Evolutionary conservation across 176 grass and related monocot species (phyloP).

Genomic region (Secale cereale): DNA sequence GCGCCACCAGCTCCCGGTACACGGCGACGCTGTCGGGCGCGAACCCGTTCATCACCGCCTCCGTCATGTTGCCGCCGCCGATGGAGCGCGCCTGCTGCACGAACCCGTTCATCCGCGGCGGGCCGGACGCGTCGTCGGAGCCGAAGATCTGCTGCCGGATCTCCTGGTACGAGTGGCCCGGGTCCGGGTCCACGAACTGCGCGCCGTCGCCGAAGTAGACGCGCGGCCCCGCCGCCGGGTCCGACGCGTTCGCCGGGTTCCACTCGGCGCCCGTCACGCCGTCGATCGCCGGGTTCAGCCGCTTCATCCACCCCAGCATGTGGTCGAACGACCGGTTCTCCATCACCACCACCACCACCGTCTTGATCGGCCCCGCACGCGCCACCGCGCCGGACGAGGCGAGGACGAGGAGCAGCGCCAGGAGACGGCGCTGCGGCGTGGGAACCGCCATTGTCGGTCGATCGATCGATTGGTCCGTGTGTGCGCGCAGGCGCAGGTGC

Average conservation of each 20-base stretch:
- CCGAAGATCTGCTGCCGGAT: conserved; percentile 96
- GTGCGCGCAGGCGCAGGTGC: not conserved
- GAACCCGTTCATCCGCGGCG: conserved; percentile 77
- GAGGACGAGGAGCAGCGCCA: not conserved
- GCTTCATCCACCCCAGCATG: conserved; percentile 99
- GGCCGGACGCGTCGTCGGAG: conserved; percentile 49
- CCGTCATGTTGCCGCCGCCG: conserved; percentile 57
- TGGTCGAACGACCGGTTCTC: conserved; percentile 99
- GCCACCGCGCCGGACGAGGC: not conserved
- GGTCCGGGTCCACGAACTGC: conserved; percentile 90
- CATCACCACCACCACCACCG: conserved; percentile 90
- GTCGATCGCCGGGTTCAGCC: conserved; percentile 76
- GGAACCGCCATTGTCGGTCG: conserved; percentile 16
- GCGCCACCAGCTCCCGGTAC: conserved; percentile 64
- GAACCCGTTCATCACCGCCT: conserved; percentile 88
- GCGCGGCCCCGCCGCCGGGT: conserved; percentile 31
- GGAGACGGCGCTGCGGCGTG: not conserved
- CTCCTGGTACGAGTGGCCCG: conserved; percentile 95
- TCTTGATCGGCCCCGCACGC: conserved; percentile 60
- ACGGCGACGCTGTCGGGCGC: conserved; percentile 73
- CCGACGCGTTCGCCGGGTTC: conserved; percentile 58
- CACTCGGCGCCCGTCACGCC: conserved; percentile 73
- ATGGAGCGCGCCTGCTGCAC: conserved; percentile 79
- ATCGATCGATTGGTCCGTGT: not conserved
- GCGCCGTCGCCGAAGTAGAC: conserved; percentile 85